phyloP scores from a whole-genome alignment of 2,329 filamentous ascomycete genomes.

The Pseudogymnoascus sp. region DNA sequence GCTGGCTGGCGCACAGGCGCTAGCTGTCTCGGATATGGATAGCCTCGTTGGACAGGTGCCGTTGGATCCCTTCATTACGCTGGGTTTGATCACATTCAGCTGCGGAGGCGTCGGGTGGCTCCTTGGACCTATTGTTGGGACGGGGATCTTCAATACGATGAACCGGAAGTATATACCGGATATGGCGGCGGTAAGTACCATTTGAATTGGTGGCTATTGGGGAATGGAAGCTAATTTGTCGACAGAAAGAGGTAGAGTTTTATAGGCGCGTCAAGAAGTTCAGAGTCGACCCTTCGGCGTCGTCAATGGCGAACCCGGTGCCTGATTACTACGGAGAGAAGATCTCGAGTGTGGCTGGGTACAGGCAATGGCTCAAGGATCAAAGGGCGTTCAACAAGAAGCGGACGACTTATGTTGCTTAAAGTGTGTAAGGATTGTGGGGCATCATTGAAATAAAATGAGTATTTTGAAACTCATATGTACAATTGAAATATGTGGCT shows the following conservation, averaged over 20 bases:
- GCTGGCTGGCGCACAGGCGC: constrained; percentile 54
- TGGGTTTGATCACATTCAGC: constrained; percentile 72
- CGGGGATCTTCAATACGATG: constrained; percentile 67
- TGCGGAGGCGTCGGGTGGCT: constrained; percentile 84
- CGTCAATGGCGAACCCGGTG: constrained; percentile 81
- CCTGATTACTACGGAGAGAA: constrained; percentile 96
- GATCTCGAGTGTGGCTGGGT: constrained; percentile 86
- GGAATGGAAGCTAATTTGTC: constrained; percentile 8
- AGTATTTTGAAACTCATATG: constrained; percentile 1
- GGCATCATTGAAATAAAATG: constrained; percentile 1
- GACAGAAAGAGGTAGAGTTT: constrained; percentile 86
- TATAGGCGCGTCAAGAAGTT: constrained; percentile 86
- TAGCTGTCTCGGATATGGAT: constrained; percentile 69
- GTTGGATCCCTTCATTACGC: constrained; percentile 78
- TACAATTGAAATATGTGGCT: constrained; percentile 9
- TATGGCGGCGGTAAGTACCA: constrained; percentile 57
- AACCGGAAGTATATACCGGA: constrained; percentile 65
- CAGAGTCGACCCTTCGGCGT: constrained; percentile 83
- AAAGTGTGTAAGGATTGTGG: not conserved
- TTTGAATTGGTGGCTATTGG: not conserved
- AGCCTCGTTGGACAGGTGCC: constrained; percentile 64
- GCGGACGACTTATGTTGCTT: constrained; percentile 31
- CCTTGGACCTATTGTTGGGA: constrained; percentile 74
- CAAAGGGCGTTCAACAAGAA: constrained; percentile 96
- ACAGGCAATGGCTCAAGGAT: constrained; percentile 94